Base-by-base conservation (phyloP, 441 rosid species). In the Bocquillonia castaneifolia region DNA sequence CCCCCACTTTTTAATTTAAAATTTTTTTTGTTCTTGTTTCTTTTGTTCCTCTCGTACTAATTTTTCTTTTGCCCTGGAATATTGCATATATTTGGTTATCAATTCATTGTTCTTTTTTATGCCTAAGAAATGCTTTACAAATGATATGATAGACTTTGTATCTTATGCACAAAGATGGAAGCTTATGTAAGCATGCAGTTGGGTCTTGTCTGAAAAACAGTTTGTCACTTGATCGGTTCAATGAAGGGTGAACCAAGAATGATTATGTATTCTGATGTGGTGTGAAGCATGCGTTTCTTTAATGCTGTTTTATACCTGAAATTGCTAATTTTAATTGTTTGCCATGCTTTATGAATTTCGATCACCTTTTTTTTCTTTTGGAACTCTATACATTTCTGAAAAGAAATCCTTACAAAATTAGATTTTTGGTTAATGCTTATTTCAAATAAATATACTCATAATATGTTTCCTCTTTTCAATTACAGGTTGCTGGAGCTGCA, bases 401-500 rank as follows among this genome's bases (percentile, higher is more conserved):
- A 28, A 31, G 69, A 55, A 45, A 42, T 47, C 20, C 59, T 7
- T 48, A 39, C 34, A 15, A 31, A 36, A 18, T 37, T 10, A 50
- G 25, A 3, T 58, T 67, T 55, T 36, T 72, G 66, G 63, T 61
- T 64, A 23, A 28, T 67, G 23, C 58, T 25, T 59, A 12, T 20
- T 72, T 59, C 56, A 15, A 58, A 45, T 31, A 37, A 29, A 52
- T 17, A 20, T 52, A 28, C 61, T 62, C 31, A n/a, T 64, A 62
- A 48, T 54, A 39, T 53, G 52, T 37, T 60, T 72, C 71, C 39
- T 54, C 70, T 72, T 52, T 75, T 25, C 17, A 75, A 76, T 57
- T 56, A 77, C 65, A 93, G 97, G 83, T 94, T 83, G 99, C 98
- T 58, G 99, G 99, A 50, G 99, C 99, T 74, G 96, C 97, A 51